Conservation (phyloP, 2,329 filamentous ascomycete genomes). For the Penicillium sp. region DNA sequence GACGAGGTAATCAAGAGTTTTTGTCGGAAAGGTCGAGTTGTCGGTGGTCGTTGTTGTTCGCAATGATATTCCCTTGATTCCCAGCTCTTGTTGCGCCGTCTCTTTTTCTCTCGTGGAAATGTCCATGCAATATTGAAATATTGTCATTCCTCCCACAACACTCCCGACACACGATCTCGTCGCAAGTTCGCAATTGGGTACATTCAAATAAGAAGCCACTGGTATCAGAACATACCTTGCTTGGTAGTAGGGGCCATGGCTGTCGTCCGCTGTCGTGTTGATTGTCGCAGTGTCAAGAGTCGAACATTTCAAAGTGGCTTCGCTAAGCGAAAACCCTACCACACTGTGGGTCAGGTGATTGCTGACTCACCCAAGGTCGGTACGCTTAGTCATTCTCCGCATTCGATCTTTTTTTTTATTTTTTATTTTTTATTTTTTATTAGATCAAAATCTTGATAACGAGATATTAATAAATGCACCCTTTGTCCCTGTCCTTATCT, state of each 20-base stretch:
- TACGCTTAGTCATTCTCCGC: conserved; percentile 10
- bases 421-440: conserved; percentile 5
- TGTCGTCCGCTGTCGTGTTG: conserved; percentile 47
- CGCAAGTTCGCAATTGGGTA: conserved; percentile 19
- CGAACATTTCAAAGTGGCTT: conserved; percentile 40
- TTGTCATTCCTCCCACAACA: conserved; percentile 6
- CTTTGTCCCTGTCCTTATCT: background rate
- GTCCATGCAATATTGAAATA: background rate
- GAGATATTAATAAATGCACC: background rate
- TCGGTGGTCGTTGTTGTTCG: background rate
- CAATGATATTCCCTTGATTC: background rate
- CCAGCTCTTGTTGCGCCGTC: conserved; percentile 4
- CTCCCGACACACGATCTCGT: conserved; percentile 16
- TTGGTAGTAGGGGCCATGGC: conserved; percentile 51
- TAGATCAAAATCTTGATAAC: conserved; percentile 1
- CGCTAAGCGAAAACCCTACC: conserved; percentile 44
- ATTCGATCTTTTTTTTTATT: conserved; percentile 3
- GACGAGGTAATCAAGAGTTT: background rate
- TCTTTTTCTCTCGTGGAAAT: background rate
- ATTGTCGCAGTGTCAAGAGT: conserved; percentile 45
- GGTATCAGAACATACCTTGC: conserved; percentile 43
- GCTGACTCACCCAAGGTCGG: conserved; percentile 3
- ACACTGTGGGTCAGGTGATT: conserved; percentile 42
- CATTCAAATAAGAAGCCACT: conserved; percentile 43
- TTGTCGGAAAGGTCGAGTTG: background rate